Evolutionary conservation across 257 asterid genomes (phyloP), one percentile per base, ranked within the genome.

Genomic region (Sherardia arvensis): DNA sequence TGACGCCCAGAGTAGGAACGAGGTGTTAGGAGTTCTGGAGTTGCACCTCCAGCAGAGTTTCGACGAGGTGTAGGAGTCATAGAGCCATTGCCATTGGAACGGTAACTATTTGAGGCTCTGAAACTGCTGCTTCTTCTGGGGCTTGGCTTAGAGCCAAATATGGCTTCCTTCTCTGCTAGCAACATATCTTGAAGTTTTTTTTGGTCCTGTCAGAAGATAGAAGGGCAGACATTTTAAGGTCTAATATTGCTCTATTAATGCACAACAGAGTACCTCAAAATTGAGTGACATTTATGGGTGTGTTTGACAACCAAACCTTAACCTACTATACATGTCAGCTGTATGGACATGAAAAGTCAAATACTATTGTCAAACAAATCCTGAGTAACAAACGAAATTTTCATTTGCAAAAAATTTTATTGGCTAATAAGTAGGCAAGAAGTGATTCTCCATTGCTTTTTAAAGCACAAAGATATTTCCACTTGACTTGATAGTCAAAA

Each of bases 1-100:
- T 79, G 95, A 10, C 84, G 86, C 53, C 88, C 94, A 51, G 93
- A 73, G 67, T 84, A 82, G 71, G 97, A 87, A 43, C 95, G 95
- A 4, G 98, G 98, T 7, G 98, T 88, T 15, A 71, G 77, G 65
- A 83, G 83, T 62, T 83, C 95, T 6, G 89, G 84, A 61, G 87
- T 81, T 47, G 91, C 82, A 74, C 78, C 8, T 18, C 95, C 91
- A 61, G 77, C 79, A 32, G 98, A 83, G 76, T 77, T 88, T 29
- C 95, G 83, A 60, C 95, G 96, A 45, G 96, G 96, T 12, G 96
- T 82, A 28, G 97, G 97, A 62, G 96, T 90, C 64, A 80, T 87
- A 0, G 91, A 84, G 66, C 95, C 95, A 22, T 81, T 88, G 64
- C 86, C 90, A 71, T 79, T 75, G 64, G 82, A 65, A 58, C 75